Base-by-base conservation (phyloP, 2,329 filamentous ascomycete species). In the Stagonosporopsis tanaceti region DNA sequence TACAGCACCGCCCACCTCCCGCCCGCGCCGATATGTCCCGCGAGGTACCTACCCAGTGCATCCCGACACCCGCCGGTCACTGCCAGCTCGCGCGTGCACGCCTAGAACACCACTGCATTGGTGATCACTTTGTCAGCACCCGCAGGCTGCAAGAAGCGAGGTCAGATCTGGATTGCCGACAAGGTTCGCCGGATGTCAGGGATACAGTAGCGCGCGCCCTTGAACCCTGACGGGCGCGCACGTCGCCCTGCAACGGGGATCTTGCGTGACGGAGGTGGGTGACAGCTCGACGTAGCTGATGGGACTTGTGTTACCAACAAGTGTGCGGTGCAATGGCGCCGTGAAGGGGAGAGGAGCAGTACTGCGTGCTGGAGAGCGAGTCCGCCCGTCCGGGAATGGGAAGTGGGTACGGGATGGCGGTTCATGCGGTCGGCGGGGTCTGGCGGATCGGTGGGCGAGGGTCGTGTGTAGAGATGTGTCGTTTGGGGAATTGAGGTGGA, bases 181-280 rank as follows among this genome's bases (percentile, higher is more conserved):
- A 47, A 47, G 39, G 53, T 57, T 57, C 28, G 34, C 17, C 30
- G 25, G 39, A 11, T 22, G 53, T 57, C 50, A 51, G 53, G 51
- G 20, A 17, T 51, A 51, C 47, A 51, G 22, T 22, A 37, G 22
- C 27, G 22, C 14, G 41, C 7, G 27, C 14, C 46, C 28, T 50
- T 38, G 45, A 32, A 14, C 30, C 30, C 9, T 34, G 32, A 34
- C 32, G 7, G 14, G 32, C 32, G 32, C 32, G 14, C 14, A 15
- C 2, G 32, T 8, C 9, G 12, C 28, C 24, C 52, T 39, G 17
- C 14, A 39, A 32, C 12, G 17, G 47, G 41, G 17, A 39, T 50
- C 27, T n/a, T 22, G 15, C 6, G 30, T 39, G 32, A 50, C 11
- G 27, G 4, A 27, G n/a, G 46, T 12, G 34, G 25, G 15, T 47